These are phyloP conservation scores for Penicillium crystallinum DNA, from an alignment of 495 filamentous ascomycete species.

Conservation along the genomic window DNA sequence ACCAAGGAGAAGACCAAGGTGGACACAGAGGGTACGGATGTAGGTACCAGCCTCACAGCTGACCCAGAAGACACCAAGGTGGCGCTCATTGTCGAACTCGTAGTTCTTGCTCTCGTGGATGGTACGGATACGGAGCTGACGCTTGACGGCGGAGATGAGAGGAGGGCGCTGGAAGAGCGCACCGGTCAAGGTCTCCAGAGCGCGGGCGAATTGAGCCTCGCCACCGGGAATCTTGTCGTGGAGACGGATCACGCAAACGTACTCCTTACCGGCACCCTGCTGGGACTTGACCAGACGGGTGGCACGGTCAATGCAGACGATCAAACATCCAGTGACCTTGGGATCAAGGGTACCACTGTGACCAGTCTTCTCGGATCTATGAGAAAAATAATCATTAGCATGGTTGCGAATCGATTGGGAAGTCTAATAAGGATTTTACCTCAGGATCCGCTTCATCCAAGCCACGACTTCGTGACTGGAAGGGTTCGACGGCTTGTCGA, in stretches of 20 bases:
- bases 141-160: constrained; percentile 96
- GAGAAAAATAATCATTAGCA: constrained; percentile 18
- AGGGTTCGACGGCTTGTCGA: constrained; percentile 97
- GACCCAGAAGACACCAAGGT: constrained; percentile 99
- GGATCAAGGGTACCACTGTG: constrained; percentile 97
- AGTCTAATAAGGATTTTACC: constrained; percentile 45
- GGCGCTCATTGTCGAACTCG: constrained; percentile 96
- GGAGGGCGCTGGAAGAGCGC: constrained; percentile 96
- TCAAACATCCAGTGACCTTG: constrained; percentile 89
- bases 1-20: constrained; percentile 85
- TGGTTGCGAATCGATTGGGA: background rate
- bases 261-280: constrained; percentile 93
- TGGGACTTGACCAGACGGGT: constrained; percentile 97
- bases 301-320: constrained; percentile 92
- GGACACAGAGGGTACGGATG: constrained; percentile 95
- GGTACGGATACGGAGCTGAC: constrained; percentile 92
- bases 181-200: constrained; percentile 90
- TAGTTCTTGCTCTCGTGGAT: constrained; percentile 92
- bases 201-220: constrained; percentile 80
- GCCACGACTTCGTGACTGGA: constrained; percentile 97
- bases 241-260: constrained; percentile 80
- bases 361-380: constrained; percentile 90
- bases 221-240: constrained; percentile 91
- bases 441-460: constrained; percentile 95
- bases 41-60: constrained; percentile 98